Conservation (phyloP, 2,329 filamentous ascomycete genomes). For the Botrytis squamosa region DNA sequence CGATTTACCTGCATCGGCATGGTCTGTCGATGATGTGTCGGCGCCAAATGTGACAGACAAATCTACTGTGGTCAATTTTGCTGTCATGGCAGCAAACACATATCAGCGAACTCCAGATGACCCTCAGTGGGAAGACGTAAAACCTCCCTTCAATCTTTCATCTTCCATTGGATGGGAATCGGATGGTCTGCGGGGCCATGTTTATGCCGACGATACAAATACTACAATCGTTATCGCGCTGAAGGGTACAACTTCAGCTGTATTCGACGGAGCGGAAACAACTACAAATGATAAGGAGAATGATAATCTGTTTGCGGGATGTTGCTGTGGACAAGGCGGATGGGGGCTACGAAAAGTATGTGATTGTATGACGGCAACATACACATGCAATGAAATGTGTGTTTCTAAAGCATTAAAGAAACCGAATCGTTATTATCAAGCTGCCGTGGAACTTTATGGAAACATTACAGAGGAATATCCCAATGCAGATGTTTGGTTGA, state of each 20-base stretch:
- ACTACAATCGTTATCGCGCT: slow-evolving; percentile 83
- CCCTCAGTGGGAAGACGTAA: slow-evolving; percentile 78
- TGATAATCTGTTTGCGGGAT: slow-evolving; percentile 95
- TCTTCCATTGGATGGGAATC: slow-evolving; percentile 86
- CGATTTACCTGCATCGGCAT: slow-evolving; percentile 10
- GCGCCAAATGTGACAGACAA: slow-evolving; percentile 83
- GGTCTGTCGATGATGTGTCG: slow-evolving; percentile 45
- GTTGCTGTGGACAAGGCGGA: slow-evolving; percentile 88
- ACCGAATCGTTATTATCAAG: slow-evolving; percentile 86
- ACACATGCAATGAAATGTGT: slow-evolving; percentile 87
- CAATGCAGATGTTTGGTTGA: slow-evolving; percentile 77
- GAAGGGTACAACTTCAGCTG: slow-evolving; percentile 82
- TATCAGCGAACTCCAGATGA: slow-evolving; percentile 71
- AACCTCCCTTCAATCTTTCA: slow-evolving; percentile 64
- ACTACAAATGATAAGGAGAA: slow-evolving; percentile 95
- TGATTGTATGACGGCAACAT: slow-evolving; percentile 75
- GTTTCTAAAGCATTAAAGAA: slow-evolving; percentile 68
- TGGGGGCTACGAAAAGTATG: slow-evolving; percentile 88
- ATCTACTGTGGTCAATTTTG: slow-evolving; percentile 75
- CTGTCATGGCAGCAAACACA: slow-evolving; percentile 81
- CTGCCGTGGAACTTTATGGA: slow-evolving; percentile 81
- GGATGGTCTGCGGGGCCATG: slow-evolving; percentile 84
- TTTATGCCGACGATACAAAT: slow-evolving; percentile 83
- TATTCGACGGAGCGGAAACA: slow-evolving; percentile 93
- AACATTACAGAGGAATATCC: slow-evolving; percentile 89